These are phyloP conservation scores for Mycocalia duriaeana DNA, from an alignment of 1,284 basidiomycete species.

Conservation along the genomic window DNA sequence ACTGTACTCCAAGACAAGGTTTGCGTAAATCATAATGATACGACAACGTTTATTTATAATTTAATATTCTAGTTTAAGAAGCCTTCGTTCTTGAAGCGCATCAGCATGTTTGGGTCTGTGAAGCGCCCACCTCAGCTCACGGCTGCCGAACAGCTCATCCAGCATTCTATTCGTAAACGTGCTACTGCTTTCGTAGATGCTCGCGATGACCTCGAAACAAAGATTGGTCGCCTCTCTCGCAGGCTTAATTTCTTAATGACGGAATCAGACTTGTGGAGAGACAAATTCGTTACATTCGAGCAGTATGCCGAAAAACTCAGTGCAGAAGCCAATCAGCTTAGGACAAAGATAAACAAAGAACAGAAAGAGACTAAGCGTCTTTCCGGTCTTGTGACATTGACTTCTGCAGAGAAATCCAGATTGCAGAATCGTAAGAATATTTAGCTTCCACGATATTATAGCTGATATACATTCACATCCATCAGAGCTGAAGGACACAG, in stretches of 20 bases:
- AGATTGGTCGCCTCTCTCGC: slow-evolving; percentile 78
- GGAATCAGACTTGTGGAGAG: slow-evolving; percentile 83
- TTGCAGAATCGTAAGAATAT: slow-evolving; percentile 70
- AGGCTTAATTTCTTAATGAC: slow-evolving; percentile 89
- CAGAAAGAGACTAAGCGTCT: slow-evolving; percentile 80
- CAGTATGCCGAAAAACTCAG: slow-evolving; percentile 89
- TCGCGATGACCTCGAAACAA: slow-evolving; percentile 85
- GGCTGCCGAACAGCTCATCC: slow-evolving; percentile 76
- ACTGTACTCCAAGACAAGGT: slow-evolving; percentile 84
- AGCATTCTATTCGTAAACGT: slow-evolving; percentile 82
- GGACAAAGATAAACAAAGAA: slow-evolving; percentile 82
- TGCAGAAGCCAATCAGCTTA: slow-evolving; percentile 74
- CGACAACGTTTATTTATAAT: slow-evolving; percentile 17
- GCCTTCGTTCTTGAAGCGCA: slow-evolving; percentile 82
- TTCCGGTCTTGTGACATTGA: slow-evolving; percentile 71
- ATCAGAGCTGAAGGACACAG: slow-evolving; percentile 65
- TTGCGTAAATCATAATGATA: slow-evolving; percentile 12
- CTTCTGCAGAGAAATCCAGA: slow-evolving; percentile 71
- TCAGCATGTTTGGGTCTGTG: slow-evolving; percentile 71
- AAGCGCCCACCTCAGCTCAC: slow-evolving; percentile 73
- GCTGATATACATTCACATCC: slow-evolving; percentile 4
- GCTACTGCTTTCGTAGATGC: slow-evolving; percentile 91
- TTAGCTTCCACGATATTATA: slow-evolving; percentile 8
- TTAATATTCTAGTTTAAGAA: slow-evolving; percentile 65
- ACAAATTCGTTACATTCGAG: slow-evolving; percentile 89